phyloP scores from a whole-genome alignment of 108 stramenopile genomes.

The Stephanodiscus minutulus region DNA sequence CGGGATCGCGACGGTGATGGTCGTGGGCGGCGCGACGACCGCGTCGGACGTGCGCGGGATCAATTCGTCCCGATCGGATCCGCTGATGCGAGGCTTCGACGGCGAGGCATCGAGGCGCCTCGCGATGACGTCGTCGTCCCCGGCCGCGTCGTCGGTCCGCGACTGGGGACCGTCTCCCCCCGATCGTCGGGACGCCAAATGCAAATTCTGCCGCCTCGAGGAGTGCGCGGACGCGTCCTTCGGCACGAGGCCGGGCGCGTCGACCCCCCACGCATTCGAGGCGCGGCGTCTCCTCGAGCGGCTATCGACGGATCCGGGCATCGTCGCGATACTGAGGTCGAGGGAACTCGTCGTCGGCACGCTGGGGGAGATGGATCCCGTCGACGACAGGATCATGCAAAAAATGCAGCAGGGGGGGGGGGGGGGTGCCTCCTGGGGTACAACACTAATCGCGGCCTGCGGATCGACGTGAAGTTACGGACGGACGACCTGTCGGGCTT shows the following conservation, averaged over 20 bases:
- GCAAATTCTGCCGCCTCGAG: conserved; percentile 67
- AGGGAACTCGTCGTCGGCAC: conserved; percentile 72
- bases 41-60: conserved; percentile 28
- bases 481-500: conserved; percentile 65
- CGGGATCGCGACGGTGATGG: conserved; percentile 57
- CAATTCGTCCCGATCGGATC: conserved; percentile 65
- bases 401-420: conserved; percentile 63
- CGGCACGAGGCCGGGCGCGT: conserved; percentile 56
- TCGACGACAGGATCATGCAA: conserved; percentile 77
- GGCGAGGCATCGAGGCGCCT: conserved; percentile 21
- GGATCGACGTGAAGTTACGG: conserved; percentile 74
- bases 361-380: conserved; percentile 85
- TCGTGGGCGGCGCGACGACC: conserved; percentile 54
- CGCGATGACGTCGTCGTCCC: background rate
- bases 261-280: conserved; percentile 72
- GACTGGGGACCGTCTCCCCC: conserved; percentile 34
- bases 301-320: conserved; percentile 71
- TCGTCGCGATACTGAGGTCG: conserved; percentile 62
- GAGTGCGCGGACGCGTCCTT: conserved; percentile 67
- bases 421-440: conserved; percentile 75
- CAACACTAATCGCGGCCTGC: conserved; percentile 74
- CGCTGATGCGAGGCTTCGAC: conserved; percentile 77
- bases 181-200: conserved; percentile 34
- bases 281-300: conserved; percentile 64
- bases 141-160: background rate